Evolutionary conservation across 1,139 yeast genomes (phyloP), one percentile per base, ranked within the genome.

Genomic region (Kodamaea alishanica): DNA sequence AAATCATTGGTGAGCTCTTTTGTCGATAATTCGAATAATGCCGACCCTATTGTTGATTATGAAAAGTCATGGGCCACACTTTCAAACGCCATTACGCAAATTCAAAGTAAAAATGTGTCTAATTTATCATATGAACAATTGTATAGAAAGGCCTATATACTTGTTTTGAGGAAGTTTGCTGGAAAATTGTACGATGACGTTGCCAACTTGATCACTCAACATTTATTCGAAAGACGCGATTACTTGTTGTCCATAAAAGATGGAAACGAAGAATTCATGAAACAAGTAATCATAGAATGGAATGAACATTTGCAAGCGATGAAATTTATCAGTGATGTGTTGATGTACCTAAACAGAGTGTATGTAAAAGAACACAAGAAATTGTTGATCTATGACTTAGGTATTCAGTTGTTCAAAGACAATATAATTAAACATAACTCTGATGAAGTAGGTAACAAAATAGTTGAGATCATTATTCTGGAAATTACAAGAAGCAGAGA

Each of bases 301-400:
- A 72, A 76, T 33, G 87, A 83, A 37, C 94, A 86, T 58, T 63
- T 82, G 31, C 71, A 81, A 34, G 75, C 87, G 35, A 84, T 89
- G 83, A 73, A 85, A 48, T 80, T 86, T 70, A 77, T 90, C 30
- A 78, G 94, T 49, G 97, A 92, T 57, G 85, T 92, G 4, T 64
- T 89, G 59, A 83, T 89, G 86, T 92, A 92, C 55, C 64, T 92
- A 75, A 69, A 92, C 56, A 74, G 96, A 32, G 96, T 88, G 0
- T 88, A 85, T 50, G 86, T 90, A 24, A 80, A 79, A 46, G 95
- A 84, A 47, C 77, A 79, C 42, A 80, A 79, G 48, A 64, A 78
- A 36, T 78, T 88, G 1, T 64, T 82, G 39, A 73, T 86, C 4
- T 84, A 84, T 53, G 96, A 89, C 53, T 71, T 84, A 34, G 96